These are phyloP conservation scores for Ustilago bromivora DNA, from an alignment of 1,284 basidiomycete species.

Conservation along the genomic window DNA sequence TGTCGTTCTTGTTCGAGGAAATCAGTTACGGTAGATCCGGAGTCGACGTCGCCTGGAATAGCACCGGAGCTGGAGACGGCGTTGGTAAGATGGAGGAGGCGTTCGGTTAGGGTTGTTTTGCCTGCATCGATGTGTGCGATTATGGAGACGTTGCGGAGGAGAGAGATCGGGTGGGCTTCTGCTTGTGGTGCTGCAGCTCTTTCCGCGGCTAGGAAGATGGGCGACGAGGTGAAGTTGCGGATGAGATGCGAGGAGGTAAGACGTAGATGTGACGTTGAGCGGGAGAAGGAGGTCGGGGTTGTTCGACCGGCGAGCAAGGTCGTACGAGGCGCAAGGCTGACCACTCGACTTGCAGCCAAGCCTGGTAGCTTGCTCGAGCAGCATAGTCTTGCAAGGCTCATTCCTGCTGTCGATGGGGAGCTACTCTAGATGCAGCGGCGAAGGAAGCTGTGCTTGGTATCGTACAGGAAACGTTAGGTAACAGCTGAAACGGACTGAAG, in stretches of 20 bases:
- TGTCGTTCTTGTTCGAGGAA: slow-evolving; percentile 89
- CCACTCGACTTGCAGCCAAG: neutral
- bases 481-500: neutral
- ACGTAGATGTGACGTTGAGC: neutral
- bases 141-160: slow-evolving; percentile 59
- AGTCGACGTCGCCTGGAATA: slow-evolving; percentile 82
- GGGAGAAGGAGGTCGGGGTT: neutral
- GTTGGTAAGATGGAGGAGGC: slow-evolving; percentile 81
- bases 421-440: too few relatives aligned
- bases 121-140: slow-evolving; percentile 77
- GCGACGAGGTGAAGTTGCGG: slow-evolving; percentile 14
- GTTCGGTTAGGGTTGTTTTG: slow-evolving; percentile 90
- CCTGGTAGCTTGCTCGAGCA: neutral
- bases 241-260: too few relatives aligned
- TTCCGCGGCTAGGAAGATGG: neutral
- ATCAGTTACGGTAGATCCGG: slow-evolving; percentile 89
- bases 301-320: neutral
- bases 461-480: neutral
- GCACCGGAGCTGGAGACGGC: slow-evolving; percentile 70
- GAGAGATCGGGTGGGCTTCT: slow-evolving; percentile 32
- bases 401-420: neutral
- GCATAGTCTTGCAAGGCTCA: slow-evolving; percentile 16
- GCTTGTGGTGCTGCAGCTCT: slow-evolving; percentile 16
- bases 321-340: neutral
- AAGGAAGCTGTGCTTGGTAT: neutral